Conservation (phyloP, 2,329 filamentous ascomycete species). For the Ilyonectria destructans region DNA sequence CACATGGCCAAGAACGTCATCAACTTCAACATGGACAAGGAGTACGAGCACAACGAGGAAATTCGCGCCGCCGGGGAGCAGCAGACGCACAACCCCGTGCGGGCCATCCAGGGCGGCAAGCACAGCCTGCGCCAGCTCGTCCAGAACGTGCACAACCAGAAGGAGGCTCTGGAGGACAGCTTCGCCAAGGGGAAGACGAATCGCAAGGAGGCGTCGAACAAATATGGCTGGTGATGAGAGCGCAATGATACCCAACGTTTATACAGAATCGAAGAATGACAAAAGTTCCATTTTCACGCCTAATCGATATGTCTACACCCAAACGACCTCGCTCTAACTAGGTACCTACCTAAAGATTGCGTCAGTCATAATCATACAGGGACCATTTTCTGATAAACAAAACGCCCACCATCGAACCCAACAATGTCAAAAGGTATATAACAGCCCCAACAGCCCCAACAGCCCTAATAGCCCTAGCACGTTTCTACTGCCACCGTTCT, state of each 20-base stretch:
- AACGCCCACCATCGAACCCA: background rate
- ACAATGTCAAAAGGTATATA: slow-evolving; percentile 3
- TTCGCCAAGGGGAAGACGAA: slow-evolving; percentile 88
- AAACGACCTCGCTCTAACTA: slow-evolving; percentile 27
- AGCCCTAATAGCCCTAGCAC: slow-evolving; percentile 26
- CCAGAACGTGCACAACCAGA: slow-evolving; percentile 85
- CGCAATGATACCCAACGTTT: slow-evolving; percentile 45
- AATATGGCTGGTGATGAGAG: slow-evolving; percentile 81
- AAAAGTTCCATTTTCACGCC: slow-evolving; percentile 25
- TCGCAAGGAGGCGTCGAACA: slow-evolving; percentile 84
- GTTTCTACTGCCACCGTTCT: slow-evolving; percentile 66
- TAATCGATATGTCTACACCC: slow-evolving; percentile 25
- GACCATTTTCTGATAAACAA: background rate
- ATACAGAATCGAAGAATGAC: slow-evolving; percentile 29
- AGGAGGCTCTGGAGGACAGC: slow-evolving; percentile 91
- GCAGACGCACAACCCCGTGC: slow-evolving; percentile 85
- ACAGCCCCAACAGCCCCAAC: slow-evolving; percentile 15
- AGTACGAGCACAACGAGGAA: slow-evolving; percentile 89
- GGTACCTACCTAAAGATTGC: slow-evolving; percentile 2
- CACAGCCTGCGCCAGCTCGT: slow-evolving; percentile 92
- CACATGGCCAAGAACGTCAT: slow-evolving; percentile 73
- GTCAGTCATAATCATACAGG: slow-evolving; percentile 29
- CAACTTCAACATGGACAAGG: slow-evolving; percentile 90
- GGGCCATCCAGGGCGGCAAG: slow-evolving; percentile 86
- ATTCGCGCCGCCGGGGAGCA: slow-evolving; percentile 80